These are phyloP conservation scores for Penicillium palitans DNA, from an alignment of 2,329 filamentous ascomycete genomes.

Conservation along the genomic window DNA sequence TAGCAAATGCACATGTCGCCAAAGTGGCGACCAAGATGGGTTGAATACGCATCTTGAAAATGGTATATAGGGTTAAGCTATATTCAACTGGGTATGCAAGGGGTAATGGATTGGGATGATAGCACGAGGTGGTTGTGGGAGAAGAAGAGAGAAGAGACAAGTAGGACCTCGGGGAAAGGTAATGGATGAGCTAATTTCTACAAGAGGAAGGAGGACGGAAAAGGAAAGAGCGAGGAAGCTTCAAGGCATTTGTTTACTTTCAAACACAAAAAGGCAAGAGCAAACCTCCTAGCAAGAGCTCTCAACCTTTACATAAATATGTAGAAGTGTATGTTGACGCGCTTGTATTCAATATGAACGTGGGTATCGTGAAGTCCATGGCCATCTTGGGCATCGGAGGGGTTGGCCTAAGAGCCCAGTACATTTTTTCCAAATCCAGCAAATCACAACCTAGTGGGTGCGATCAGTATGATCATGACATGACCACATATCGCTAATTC, in stretches of 20 bases:
- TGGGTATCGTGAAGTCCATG: constrained; percentile 26
- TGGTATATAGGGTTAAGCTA: constrained; percentile 3
- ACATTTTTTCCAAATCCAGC: not conserved
- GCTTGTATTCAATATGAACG: constrained; percentile 15
- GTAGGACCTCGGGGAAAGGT: no score
- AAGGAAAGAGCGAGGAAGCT: not conserved
- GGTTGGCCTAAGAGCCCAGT: not conserved
- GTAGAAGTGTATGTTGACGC: not conserved
- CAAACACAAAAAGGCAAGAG: not conserved
- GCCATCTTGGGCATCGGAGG: constrained; percentile 2
- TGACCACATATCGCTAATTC: not conserved
- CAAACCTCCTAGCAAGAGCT: not conserved
- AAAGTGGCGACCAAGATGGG: constrained; percentile 8
- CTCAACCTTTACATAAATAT: not conserved
- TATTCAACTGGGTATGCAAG: constrained; percentile 4
- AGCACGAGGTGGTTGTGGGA: not conserved
- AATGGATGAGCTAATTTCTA: constrained; percentile 1
- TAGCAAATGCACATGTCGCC: constrained; percentile 9
- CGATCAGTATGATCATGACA: not conserved
- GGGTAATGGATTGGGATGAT: not conserved
- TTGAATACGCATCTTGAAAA: constrained; percentile 3
- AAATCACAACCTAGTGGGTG: not conserved
- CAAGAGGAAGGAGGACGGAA: not conserved
- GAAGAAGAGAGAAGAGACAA: not conserved
- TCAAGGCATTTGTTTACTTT: not conserved